These are phyloP conservation scores for Limonomyces culmigenus DNA, from an alignment of 1,284 basidiomycete genomes.

Conservation along the genomic window DNA sequence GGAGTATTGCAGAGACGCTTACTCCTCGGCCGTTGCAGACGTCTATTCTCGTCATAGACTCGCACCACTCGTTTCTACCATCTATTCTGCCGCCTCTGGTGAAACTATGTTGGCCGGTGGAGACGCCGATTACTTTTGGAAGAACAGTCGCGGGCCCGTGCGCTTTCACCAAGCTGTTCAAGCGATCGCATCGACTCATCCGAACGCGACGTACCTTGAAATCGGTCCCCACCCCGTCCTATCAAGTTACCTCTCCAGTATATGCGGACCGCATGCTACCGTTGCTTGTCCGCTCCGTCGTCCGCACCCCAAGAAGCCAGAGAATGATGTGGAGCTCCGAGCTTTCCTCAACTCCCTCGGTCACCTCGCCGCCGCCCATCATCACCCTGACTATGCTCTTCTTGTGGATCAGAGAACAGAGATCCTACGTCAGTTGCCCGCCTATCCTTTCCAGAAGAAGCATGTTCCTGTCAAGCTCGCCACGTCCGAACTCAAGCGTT, in stretches of 20 bases:
- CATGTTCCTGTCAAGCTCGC: background rate
- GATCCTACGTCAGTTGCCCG: background rate
- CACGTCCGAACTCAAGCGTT: conserved; percentile 4
- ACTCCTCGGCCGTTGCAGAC: conserved; percentile 8
- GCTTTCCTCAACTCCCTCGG: background rate
- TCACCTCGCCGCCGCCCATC: background rate
- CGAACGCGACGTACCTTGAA: conserved; percentile 14
- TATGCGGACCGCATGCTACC: background rate
- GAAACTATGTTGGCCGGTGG: conserved; percentile 7
- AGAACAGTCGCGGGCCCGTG: conserved; percentile 16
- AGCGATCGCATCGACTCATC: conserved; percentile 7
- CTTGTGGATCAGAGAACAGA: background rate
- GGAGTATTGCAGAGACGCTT: conserved; percentile 14
- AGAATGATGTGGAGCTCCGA: background rate
- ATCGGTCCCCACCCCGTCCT: conserved; percentile 20
- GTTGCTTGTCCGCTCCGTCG: conserved; percentile 1
- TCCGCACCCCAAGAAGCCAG: conserved; percentile 1
- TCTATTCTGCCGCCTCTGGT: conserved; percentile 13
- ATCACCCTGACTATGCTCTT: background rate
- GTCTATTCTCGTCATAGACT: conserved; percentile 13
- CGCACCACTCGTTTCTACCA: conserved; percentile 6
- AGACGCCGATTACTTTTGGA: conserved; percentile 18
- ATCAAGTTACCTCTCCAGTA: conserved; percentile 4
- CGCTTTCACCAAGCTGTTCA: conserved; percentile 13
- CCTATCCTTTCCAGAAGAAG: conserved; percentile 1